Conservation (phyloP, 306 rosid genomes). For the Astragalus membranaceus region DNA sequence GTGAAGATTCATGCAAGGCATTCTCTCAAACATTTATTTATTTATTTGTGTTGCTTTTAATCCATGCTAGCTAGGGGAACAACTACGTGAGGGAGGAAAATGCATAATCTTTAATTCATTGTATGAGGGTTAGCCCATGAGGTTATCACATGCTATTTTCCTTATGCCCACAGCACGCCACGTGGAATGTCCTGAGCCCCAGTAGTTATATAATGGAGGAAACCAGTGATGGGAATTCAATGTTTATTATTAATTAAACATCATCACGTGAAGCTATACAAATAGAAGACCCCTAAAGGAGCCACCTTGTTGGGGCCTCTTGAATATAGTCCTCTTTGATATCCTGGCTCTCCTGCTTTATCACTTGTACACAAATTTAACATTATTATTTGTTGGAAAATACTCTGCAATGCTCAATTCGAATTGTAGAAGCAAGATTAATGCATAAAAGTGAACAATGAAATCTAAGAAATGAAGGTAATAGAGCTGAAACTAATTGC, state of each 20-base stretch:
- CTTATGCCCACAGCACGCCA: slow-evolving; percentile 50
- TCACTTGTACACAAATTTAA: background rate
- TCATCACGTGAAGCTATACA: slow-evolving; percentile 44
- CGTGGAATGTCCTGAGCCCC: slow-evolving; percentile 38
- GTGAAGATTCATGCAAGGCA: background rate
- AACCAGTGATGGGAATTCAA: slow-evolving; percentile 34
- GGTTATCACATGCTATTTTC: slow-evolving; percentile 59
- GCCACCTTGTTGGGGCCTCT: slow-evolving; percentile 18
- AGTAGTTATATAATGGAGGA: slow-evolving; percentile 2
- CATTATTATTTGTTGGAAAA: background rate
- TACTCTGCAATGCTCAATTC: too few species aligned
- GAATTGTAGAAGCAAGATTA: too few species aligned
- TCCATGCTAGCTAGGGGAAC: slow-evolving; percentile 33
- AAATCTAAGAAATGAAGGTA: too few species aligned
- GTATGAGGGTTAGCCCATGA: slow-evolving; percentile 10
- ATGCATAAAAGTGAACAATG: too few species aligned
- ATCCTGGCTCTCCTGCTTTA: background rate
- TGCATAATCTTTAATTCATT: background rate
- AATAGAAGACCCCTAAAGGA: slow-evolving; percentile 13
- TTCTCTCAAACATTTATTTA: background rate
- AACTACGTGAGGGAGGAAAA: slow-evolving; percentile 30
- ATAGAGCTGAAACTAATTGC: too few species aligned
- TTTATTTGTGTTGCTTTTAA: too few species aligned
- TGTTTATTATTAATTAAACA: slow-evolving; percentile 33
- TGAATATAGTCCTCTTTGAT: background rate